A percentile compares a stretch with the other conserved stretches of the same genome.
These are phyloP conservation scores for Chlorociboria aeruginascens DNA, from an alignment of 495 filamentous ascomycete genomes.

Conservation along the genomic window DNA sequence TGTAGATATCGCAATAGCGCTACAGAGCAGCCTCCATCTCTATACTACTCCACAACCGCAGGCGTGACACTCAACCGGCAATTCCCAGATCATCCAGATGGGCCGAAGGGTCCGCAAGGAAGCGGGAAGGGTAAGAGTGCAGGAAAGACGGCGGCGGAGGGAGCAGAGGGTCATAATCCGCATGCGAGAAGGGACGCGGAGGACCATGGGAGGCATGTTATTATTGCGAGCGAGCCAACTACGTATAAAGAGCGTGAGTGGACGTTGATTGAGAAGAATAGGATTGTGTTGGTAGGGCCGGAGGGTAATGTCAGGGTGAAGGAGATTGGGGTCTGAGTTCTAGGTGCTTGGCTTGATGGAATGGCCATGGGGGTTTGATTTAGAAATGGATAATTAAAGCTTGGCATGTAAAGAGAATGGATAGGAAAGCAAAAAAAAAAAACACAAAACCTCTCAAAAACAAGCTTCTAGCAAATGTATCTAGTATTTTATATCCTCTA, in stretches of 20 bases:
- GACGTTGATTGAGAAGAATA: constrained; percentile 33
- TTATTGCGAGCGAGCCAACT: constrained; percentile 38
- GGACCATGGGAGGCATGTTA: constrained; percentile 33
- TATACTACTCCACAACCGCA: constrained; percentile 36
- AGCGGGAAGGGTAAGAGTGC: constrained; percentile 8
- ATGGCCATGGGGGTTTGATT: too few relatives aligned
- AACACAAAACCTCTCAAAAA: too few relatives aligned
- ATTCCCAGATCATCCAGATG: constrained; percentile 31
- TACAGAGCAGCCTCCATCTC: constrained; percentile 32
- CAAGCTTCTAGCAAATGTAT: too few relatives aligned
- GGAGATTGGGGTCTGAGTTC: neutral
- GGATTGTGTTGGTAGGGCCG: constrained; percentile 14
- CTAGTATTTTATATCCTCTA: too few relatives aligned
- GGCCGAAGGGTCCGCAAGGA: constrained; percentile 19
- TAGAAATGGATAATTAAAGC: too few relatives aligned
- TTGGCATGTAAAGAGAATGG: too few relatives aligned
- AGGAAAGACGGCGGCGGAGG: neutral
- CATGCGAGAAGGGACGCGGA: neutral
- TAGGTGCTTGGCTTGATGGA: too few relatives aligned
- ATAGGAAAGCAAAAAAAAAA: too few relatives aligned
- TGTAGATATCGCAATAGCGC: constrained; percentile 35
- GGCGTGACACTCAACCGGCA: constrained; percentile 35
- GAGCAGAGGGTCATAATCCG: constrained; percentile 7
- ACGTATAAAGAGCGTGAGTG: constrained; percentile 35
- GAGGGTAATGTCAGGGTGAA: neutral